Evolutionary conservation across 2,329 filamentous ascomycete genomes (phyloP).

Genomic region (Alternaria gansuensis): DNA sequence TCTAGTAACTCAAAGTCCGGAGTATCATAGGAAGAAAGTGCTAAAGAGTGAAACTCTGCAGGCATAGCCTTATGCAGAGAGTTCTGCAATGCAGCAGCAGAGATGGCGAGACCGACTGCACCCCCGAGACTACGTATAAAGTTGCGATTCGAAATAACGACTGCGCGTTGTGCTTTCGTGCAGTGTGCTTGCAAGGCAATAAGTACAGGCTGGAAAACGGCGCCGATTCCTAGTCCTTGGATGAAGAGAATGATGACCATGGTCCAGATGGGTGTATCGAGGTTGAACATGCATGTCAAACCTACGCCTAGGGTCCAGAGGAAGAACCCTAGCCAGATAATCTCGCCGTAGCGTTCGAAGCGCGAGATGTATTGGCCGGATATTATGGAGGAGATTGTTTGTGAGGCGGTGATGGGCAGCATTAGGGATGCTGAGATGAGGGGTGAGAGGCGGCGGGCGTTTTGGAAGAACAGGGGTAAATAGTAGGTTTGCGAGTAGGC

Average conservation of each 20-base stretch:
- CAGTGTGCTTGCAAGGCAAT: conserved; percentile 59
- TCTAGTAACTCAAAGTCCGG: conserved; percentile 23
- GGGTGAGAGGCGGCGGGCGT: conserved; percentile 59
- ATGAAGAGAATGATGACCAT: conserved; percentile 63
- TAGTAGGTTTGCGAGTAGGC: conserved; percentile 70
- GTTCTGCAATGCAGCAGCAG: conserved; percentile 30
- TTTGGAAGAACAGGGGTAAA: conserved; percentile 69
- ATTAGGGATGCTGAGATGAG: conserved; percentile 61
- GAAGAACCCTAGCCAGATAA: conserved; percentile 57
- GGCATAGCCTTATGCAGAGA: conserved; percentile 29
- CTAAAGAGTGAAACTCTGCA: conserved; percentile 19
- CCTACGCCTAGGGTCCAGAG: conserved; percentile 64
- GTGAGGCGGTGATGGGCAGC: conserved; percentile 52
- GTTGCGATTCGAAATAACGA: conserved; percentile 70
- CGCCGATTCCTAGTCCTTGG: conserved; percentile 59
- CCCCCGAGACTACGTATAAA: conserved; percentile 69
- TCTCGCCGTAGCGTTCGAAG: conserved; percentile 61
- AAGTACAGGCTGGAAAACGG: conserved; percentile 58
- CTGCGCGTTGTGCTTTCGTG: conserved; percentile 65
- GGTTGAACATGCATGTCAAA: conserved; percentile 61
- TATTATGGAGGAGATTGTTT: conserved; percentile 54
- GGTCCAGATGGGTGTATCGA: conserved; percentile 54
- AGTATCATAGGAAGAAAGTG: conserved; percentile 22
- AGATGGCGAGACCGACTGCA: conserved; percentile 65
- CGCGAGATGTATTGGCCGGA: conserved; percentile 68